Conservation (phyloP, 345 rosid genomes). For the Dipteronia dyeriana region DNA sequence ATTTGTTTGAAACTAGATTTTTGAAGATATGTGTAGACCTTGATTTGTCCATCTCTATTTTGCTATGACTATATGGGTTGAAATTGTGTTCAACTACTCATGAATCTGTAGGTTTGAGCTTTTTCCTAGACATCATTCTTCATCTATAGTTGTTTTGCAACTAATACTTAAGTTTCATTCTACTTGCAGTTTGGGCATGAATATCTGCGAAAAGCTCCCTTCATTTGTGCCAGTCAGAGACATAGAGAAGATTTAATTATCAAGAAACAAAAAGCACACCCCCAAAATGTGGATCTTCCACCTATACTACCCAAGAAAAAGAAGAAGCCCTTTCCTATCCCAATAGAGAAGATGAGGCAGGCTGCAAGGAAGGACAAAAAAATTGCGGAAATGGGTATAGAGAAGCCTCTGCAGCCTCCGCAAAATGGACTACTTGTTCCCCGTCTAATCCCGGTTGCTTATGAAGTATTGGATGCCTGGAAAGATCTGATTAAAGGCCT, state of each 20-base stretch:
- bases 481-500: constrained; percentile 73
- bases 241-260: constrained; percentile 24
- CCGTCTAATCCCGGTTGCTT: neutral
- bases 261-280: constrained; percentile 34
- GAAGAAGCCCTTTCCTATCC: constrained; percentile 88
- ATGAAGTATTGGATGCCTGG: constrained; percentile 75
- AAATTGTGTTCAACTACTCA: neutral
- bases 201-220: constrained; percentile 29
- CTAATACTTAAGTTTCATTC: constrained; percentile 13
- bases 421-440: constrained; percentile 82
- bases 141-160: neutral
- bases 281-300: constrained; percentile 86
- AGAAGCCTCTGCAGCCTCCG: constrained; percentile 81
- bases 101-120: neutral
- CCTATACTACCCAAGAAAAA: constrained; percentile 64
- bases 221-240: constrained; percentile 43
- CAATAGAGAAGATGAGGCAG: constrained; percentile 62
- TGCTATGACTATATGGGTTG: neutral
- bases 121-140: neutral
- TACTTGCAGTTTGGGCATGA: constrained; percentile 41
- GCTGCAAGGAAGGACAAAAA: constrained; percentile 63
- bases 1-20: constrained; percentile 15
- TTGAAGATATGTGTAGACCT: neutral
- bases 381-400: constrained; percentile 80
- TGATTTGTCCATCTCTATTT: neutral